Evolutionary conservation across 2,329 filamentous ascomycete species (phyloP), one percentile per base, ranked within the genome.

Genomic region (Colletotrichum euphorbiae): DNA sequence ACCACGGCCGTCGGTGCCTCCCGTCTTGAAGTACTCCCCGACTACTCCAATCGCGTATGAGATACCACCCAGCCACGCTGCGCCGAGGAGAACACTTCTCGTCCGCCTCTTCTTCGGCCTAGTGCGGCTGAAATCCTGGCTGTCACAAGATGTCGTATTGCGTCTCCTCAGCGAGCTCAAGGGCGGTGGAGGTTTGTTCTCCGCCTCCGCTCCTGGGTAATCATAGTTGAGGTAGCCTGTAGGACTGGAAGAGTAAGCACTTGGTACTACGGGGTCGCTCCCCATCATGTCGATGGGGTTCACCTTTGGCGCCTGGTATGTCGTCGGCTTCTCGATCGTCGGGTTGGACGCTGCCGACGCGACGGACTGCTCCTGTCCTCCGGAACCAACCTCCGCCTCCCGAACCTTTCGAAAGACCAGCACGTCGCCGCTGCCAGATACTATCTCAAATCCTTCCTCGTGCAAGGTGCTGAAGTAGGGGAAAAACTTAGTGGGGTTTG

Each of bases 181-280:
- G 38, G 79, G 76, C 12, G 80, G 76, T 9, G 75, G 73, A 3
- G 76, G 77, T 64, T 77, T 78, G 28, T 71, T 67, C 40, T 60
- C 31, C 13, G 73, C 61, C 19, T 79, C 77, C 11, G 75, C 70
- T 42, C 73, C 72, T 42, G 75, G 80, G 48, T 77, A 67, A 69
- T 89, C 85, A 71, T 89, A 87, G 71, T 89, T 90, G 48, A 91
- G 85, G 72, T 89, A 91, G 0, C 88, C 89, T 1, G 89, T 91
- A 1, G 89, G 89, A 38, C 86, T 89, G 17, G 88, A 87, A 74
- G 89, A 91, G 59, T 85, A 87, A 5, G 86, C 85, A 6, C 81
- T 79, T 2, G 81, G 77, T 3, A 77, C 74, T 11, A 80, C 78
- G 4, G 76, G 73, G 4, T 78, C 73, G 62, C 76, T 79, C 52